Base-by-base conservation (phyloP, 1,139 yeast species). In the Suhomyces guaymorum region DNA sequence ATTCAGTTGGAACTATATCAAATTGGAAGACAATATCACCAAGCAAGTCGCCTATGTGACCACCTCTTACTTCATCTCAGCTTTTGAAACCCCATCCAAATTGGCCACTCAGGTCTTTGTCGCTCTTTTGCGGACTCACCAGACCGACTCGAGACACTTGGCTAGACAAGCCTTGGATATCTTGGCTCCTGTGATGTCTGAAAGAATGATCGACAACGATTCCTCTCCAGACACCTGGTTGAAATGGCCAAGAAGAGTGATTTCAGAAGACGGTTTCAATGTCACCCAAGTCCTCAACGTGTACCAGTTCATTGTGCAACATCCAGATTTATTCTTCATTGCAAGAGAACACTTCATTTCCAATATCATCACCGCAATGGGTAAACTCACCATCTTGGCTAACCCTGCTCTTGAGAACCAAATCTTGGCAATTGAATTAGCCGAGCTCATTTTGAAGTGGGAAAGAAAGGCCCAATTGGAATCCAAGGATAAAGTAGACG, bases 1-100 rank as follows among this genome's bases (percentile, higher is more conserved):
- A 56, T 92, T 90, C 63, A 86, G 92, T 47, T 94, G 98, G 98
- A 86, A 86, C 48, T 87, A 82, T 52, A 84, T 92, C 52, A 88
- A 88, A 49, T 64, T 90, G 29, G 97, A 90, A 46, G 99, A 94
- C 54, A 78, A 82, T 39, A 78, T 89, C 34, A 82, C 95, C 26
- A 94, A 94, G 55, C 96, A 89, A 49, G 87, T 94, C 4, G 97
- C 97, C 0, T 90, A 90, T 56, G 89, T 89, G 24, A 80, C 94
- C 2, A 88, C 95, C 2, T 76, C 96, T 0, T 81, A 82, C 54
- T 94, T 90, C 56, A 89, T 94, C 42, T 76, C 90, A 1, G 84
- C 86, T 0, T 94, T 82, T 55, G 97, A 90, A 28, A 89, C 96
- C 0, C 94, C 97, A 9, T 75, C 88, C 1, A 86, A 87, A 51